Evolutionary conservation across 371 early-diverging fungal genomes (phyloP).

Genomic region (Chytridiales sp.): DNA sequence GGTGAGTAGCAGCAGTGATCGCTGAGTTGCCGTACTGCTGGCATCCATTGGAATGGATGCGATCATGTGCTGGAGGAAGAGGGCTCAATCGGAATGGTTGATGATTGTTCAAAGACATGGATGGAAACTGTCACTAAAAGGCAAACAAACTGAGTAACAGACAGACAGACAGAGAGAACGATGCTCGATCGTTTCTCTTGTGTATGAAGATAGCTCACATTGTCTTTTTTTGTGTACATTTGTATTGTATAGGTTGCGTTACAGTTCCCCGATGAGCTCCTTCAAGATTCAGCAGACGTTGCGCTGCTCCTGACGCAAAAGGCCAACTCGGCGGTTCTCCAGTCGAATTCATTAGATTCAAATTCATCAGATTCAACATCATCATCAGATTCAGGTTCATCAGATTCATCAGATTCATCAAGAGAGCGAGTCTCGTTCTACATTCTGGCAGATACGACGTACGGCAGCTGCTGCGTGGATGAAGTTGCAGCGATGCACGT

Average conservation of each 20-base stretch:
- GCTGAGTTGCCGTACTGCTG: not conserved
- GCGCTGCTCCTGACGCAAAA: conserved; percentile 49
- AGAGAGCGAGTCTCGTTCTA: conserved; percentile 43
- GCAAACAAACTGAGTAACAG: not conserved
- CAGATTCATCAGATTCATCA: no score
- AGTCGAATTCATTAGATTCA: conserved; percentile 9
- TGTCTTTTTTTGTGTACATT: no score
- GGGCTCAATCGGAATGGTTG: not conserved
- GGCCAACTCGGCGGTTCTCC: conserved; percentile 32
- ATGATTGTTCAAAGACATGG: not conserved
- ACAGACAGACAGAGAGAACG: not conserved
- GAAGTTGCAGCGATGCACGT: conserved; percentile 93
- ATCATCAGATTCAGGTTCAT: no score
- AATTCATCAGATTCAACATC: no score
- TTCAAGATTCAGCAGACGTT: conserved; percentile 71
- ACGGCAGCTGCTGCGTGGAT: conserved; percentile 96
- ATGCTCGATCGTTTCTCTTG: no score
- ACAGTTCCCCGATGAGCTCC: conserved; percentile 89
- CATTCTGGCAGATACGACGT: conserved; percentile 91
- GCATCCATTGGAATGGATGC: not conserved
- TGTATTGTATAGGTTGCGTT: conserved; percentile 60
- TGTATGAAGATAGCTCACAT: no score
- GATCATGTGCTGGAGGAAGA: not conserved
- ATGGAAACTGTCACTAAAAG: not conserved
- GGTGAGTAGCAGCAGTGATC: no score